A percentile compares a stretch with the other conserved stretches of the same genome.
Evolutionary conservation across 2,329 filamentous ascomycete genomes (phyloP).

Genomic region (Paraconiothyrium brasiliense): DNA sequence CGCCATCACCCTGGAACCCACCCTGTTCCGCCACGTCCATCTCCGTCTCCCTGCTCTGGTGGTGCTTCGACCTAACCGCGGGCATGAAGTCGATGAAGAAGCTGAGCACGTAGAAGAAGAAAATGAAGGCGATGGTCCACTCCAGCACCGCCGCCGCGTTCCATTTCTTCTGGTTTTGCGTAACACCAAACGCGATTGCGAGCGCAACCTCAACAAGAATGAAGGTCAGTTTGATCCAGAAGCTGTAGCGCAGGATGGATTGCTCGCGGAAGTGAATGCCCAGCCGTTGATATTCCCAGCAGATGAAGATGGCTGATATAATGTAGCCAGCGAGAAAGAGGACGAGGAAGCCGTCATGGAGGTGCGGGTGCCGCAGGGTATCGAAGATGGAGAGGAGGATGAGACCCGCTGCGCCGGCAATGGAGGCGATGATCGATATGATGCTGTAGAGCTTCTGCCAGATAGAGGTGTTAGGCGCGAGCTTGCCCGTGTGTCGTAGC

Average conservation of each 20-base stretch:
- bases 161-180: slow-evolving; percentile 58
- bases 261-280: slow-evolving; percentile 82
- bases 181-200: slow-evolving; percentile 75
- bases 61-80: slow-evolving; percentile 69
- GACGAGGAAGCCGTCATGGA: slow-evolving; percentile 80
- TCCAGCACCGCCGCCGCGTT: slow-evolving; percentile 82
- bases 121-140: slow-evolving; percentile 81
- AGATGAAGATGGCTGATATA: slow-evolving; percentile 85
- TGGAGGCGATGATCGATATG: slow-evolving; percentile 72
- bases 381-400: slow-evolving; percentile 89
- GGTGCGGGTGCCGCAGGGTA: slow-evolving; percentile 69
- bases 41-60: slow-evolving; percentile 47
- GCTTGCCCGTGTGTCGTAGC: slow-evolving; percentile 81
- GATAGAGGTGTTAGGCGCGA: slow-evolving; percentile 75
- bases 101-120: slow-evolving; percentile 85
- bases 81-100: slow-evolving; percentile 90
- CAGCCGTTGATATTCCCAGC: slow-evolving; percentile 87
- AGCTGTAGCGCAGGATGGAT: slow-evolving; percentile 76
- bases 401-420: slow-evolving; percentile 80
- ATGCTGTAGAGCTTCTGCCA: slow-evolving; percentile 70
- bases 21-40: slow-evolving; percentile 44
- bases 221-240: slow-evolving; percentile 88
- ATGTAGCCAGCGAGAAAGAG: slow-evolving; percentile 90
- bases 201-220: slow-evolving; percentile 81
- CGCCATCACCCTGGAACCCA: slow-evolving; percentile 31